Evolutionary conservation across 148 eudicot genomes (phyloP).

Genomic region (Tetragonia tetragonoides): DNA sequence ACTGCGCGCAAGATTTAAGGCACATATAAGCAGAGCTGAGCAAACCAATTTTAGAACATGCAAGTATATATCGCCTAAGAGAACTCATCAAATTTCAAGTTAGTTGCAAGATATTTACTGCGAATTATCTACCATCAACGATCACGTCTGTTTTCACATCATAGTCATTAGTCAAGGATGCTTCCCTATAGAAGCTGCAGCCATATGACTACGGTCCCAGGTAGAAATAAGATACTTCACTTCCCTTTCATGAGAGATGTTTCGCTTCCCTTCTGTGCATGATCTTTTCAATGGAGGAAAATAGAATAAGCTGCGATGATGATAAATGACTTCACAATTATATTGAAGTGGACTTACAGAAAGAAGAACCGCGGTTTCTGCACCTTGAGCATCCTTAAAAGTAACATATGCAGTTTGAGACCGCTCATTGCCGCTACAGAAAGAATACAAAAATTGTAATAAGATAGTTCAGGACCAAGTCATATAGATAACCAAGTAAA

Average conservation of each 20-base stretch:
- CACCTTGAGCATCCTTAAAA: slow-evolving; percentile 79
- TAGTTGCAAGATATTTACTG: neutral
- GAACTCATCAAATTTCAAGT: neutral
- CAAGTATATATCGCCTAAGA: neutral
- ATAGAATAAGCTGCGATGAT: neutral
- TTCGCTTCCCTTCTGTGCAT: neutral
- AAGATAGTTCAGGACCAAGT: neutral
- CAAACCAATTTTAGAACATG: neutral
- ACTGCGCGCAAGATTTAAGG: too few species aligned
- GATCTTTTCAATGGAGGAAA: neutral
- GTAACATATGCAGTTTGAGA: slow-evolving; percentile 89
- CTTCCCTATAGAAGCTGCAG: neutral
- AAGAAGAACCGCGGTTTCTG: slow-evolving; percentile 95
- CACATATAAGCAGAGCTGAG: too few species aligned
- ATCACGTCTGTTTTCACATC: neutral
- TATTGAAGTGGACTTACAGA: slow-evolving; percentile 49
- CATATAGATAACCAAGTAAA: neutral
- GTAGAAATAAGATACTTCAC: neutral
- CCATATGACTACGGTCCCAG: neutral
- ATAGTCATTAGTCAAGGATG: neutral
- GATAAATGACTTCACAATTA: neutral
- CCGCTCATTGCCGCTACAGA: slow-evolving; percentile 66
- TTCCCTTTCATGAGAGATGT: neutral
- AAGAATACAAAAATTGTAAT: neutral
- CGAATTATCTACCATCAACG: neutral